Evolutionary conservation across 106 monocot species (phyloP), one percentile per base, ranked within the genome.

Genomic region (Dendrobium catenatum): DNA sequence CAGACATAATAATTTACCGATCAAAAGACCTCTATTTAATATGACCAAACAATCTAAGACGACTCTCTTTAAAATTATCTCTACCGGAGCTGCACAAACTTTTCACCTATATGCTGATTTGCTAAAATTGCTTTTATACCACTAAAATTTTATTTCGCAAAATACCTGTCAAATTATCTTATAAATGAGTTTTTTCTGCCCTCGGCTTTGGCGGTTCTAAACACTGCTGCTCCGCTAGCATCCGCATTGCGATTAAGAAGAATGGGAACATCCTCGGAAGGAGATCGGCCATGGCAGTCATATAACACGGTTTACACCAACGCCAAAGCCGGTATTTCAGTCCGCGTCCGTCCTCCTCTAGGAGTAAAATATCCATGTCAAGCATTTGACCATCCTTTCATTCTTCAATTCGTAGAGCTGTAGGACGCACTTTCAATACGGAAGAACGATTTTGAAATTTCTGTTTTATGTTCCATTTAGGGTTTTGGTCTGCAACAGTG

Each of bases 251-350:
- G 43, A 74, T 20, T 10, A 74, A 41, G 42, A 49, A 76, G 76
- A 10, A 94, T 93, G 94, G 96, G 55, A 66, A 66, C 90, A 81
- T 85, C 27, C 78, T 86, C 89, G 5, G 88, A 84, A 49, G 94
- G 87, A 40, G 97, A 93, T 85, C 83, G 91, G 76, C 97, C 97
- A 68, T 98, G 97, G 97, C 92, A 94, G 44, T 92, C 97, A 16
- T 98, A 93, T 76, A 88, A 91, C 80, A 95, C 94, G 4, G 97
- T 84, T 48, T 98, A 85, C 87, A 95, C 97, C 72, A 98, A 92
- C 76, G 97, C 91, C 15, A 98, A 98, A 95, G 94, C 97, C 67
- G 97, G 94, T 98, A 68, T 16, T 55, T 59, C n/a, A n/a, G 46
- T 49, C 2, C 15, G 1, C 22, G 9, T 6, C 31, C 13, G 41